These are phyloP conservation scores for Boletus reticuloceps DNA, from an alignment of 768 basidiomycete species.

Conservation along the genomic window DNA sequence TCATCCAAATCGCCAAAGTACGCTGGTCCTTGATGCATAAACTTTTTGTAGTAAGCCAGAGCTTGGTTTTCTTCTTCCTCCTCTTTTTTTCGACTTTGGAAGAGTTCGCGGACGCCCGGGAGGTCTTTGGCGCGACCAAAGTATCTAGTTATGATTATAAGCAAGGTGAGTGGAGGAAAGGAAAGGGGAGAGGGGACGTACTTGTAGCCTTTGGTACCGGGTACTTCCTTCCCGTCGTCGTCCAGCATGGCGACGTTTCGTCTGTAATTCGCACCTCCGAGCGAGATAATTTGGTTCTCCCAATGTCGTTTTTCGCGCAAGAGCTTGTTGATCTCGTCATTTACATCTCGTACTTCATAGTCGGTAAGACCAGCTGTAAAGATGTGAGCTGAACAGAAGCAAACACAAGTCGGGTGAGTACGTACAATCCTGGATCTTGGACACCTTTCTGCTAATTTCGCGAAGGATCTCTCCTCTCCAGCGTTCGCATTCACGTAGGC, in stretches of 20 bases:
- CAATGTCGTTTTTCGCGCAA: slow-evolving; percentile 95
- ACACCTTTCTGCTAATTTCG: slow-evolving; percentile 94
- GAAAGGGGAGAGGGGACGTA: slow-evolving; percentile 34
- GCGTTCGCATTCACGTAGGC: slow-evolving; percentile 87
- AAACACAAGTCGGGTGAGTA: slow-evolving; percentile 1
- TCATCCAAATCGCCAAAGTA: slow-evolving; percentile 96
- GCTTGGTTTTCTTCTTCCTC: slow-evolving; percentile 86
- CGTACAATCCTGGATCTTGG: slow-evolving; percentile 95
- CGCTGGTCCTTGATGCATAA: slow-evolving; percentile 78
- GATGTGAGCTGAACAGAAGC: too few relatives aligned
- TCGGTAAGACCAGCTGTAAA: slow-evolving; percentile 82
- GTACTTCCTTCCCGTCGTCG: slow-evolving; percentile 94
- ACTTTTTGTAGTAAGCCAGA: slow-evolving; percentile 79
- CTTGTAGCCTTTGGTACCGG: slow-evolving; percentile 98
- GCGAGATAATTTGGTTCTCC: slow-evolving; percentile 96
- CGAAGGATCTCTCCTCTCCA: slow-evolving; percentile 95
- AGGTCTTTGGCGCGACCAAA: slow-evolving; percentile 96
- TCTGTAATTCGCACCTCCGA: slow-evolving; percentile 95
- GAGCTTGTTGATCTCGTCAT: slow-evolving; percentile 96
- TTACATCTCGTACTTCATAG: slow-evolving; percentile 93
- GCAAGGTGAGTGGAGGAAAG: background rate
- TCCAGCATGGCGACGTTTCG: slow-evolving; percentile 92
- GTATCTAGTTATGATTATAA: slow-evolving; percentile 52
- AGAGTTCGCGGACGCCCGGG: slow-evolving; percentile 94
- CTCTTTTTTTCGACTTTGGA: slow-evolving; percentile 79